A percentile compares a stretch with the other conserved stretches of the same genome.
phyloP scores from a whole-genome alignment of 768 basidiomycete species.

The Arthromyces matolae region DNA sequence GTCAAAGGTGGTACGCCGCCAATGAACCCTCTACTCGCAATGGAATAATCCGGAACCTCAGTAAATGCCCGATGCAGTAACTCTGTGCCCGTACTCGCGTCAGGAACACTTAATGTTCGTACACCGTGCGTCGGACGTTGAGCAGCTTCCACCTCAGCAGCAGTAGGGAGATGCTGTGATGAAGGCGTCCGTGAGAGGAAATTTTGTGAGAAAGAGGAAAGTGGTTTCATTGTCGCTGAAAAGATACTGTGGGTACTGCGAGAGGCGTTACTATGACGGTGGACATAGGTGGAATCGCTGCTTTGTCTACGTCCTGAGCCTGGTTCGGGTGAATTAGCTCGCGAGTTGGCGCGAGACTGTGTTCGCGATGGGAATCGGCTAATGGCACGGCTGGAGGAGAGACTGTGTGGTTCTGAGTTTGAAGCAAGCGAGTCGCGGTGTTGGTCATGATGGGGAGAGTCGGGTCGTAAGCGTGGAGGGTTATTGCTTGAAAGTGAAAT shows the following conservation, averaged over 20 bases:
- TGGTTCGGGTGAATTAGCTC: slow-evolving; percentile 61
- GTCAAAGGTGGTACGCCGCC: slow-evolving; percentile 86
- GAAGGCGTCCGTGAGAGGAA: slow-evolving; percentile 23
- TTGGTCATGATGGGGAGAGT: slow-evolving; percentile 13
- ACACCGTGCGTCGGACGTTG: slow-evolving; percentile 13
- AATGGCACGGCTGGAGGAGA: slow-evolving; percentile 8
- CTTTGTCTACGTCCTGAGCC: slow-evolving; percentile 10
- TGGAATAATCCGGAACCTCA: slow-evolving; percentile 81
- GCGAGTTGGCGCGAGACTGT: too few species aligned
- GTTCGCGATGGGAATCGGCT: slow-evolving; percentile 36
- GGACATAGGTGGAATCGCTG: slow-evolving; percentile 48
- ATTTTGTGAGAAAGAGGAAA: slow-evolving; percentile 44
- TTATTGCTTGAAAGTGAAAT: slow-evolving; percentile 50
- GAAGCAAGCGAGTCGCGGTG: slow-evolving; percentile 10
- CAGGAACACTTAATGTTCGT: slow-evolving; percentile 14
- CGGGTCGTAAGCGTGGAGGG: slow-evolving; percentile 26
- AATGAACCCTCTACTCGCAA: slow-evolving; percentile 83
- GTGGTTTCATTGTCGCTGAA: slow-evolving; percentile 60
- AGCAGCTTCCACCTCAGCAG: slow-evolving; percentile 13
- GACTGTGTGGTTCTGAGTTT: slow-evolving; percentile 24
- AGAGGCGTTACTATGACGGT: slow-evolving; percentile 43
- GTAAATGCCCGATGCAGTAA: slow-evolving; percentile 62
- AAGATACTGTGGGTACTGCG: slow-evolving; percentile 51
- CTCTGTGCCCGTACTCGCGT: slow-evolving; percentile 20
- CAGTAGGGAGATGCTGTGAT: not conserved